Percentiles rank a stretch among this genome's conserved stretches.
These are phyloP conservation scores for Dictyostelium capitatum DNA, from an alignment of 78 protist genomes.

Conservation along the genomic window DNA sequence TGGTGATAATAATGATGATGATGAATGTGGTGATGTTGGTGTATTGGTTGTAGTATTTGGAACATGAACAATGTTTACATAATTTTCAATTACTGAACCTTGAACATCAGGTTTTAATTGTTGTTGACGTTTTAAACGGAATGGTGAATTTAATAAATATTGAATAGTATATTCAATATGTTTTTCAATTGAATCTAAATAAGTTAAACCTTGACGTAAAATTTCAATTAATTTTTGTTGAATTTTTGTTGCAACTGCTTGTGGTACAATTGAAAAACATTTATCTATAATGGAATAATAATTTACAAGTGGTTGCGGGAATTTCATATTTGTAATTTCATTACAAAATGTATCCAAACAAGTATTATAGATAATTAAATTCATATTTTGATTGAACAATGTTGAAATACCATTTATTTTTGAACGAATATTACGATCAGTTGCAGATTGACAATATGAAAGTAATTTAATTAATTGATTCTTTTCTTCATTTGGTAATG, in stretches of 20 bases:
- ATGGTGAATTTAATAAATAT: conserved; percentile 69
- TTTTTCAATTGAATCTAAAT: conserved; percentile 55
- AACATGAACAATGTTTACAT: conserved; percentile 31
- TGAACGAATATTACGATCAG: conserved; percentile 40
- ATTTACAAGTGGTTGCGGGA: neutral
- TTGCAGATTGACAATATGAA: conserved; percentile 61
- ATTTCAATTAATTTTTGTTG: conserved; percentile 61
- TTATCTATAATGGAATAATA: conserved; percentile 14
- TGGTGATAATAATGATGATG: neutral
- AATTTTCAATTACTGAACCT: conserved; percentile 52
- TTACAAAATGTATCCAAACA: conserved; percentile 51
- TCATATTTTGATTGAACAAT: conserved; percentile 51
- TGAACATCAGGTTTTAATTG: conserved; percentile 30
- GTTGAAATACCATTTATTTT: conserved; percentile 29
- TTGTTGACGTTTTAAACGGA: conserved; percentile 70
- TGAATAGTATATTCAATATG: conserved; percentile 76
- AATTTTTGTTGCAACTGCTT: conserved; percentile 18
- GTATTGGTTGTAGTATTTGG: neutral
- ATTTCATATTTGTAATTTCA: conserved; percentile 30
- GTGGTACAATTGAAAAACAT: conserved; percentile 44
- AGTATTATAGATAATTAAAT: conserved; percentile 22
- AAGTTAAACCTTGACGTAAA: conserved; percentile 21
- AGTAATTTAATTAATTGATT: conserved; percentile 36
- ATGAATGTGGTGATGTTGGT: neutral
- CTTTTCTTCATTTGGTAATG: conserved; percentile 36